Conservation (phyloP, 1,139 yeast species). For the Candida neerlandica region DNA sequence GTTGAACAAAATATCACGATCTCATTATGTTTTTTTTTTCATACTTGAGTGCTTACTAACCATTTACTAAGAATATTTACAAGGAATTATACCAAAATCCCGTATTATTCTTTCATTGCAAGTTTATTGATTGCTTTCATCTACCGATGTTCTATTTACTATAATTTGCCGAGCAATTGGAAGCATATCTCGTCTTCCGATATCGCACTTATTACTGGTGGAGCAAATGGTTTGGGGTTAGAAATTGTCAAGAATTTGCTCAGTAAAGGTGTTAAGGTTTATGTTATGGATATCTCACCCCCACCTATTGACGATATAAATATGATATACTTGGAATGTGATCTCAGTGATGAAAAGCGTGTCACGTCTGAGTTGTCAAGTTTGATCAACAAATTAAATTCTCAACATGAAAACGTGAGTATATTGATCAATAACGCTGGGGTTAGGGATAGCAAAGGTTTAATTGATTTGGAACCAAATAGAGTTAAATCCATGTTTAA, state of each 20-base stretch:
- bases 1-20: background rate
- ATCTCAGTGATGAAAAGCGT: conserved; percentile 43
- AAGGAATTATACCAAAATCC: conserved; percentile 10
- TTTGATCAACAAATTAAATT: conserved; percentile 32
- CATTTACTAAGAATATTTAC: conserved; percentile 10
- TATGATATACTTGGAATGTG: conserved; percentile 46
- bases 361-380: conserved; percentile 24
- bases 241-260: conserved; percentile 42
- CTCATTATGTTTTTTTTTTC: background rate
- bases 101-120: conserved; percentile 9
- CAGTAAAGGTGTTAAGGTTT: conserved; percentile 34
- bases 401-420: conserved; percentile 39
- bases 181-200: conserved; percentile 21
- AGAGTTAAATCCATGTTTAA: conserved; percentile 44
- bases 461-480: conserved; percentile 36
- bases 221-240: conserved; percentile 61
- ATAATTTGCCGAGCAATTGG: conserved; percentile 18
- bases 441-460: conserved; percentile 50
- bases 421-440: conserved; percentile 80
- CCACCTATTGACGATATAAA: conserved; percentile 24
- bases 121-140: conserved; percentile 7
- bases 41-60: background rate
- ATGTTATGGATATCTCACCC: conserved; percentile 48
- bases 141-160: conserved; percentile 8
- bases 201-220: conserved; percentile 64